Conservation (phyloP, 192 early-diverging fungal genomes). For the Rhizoclosmatium globosum region DNA sequence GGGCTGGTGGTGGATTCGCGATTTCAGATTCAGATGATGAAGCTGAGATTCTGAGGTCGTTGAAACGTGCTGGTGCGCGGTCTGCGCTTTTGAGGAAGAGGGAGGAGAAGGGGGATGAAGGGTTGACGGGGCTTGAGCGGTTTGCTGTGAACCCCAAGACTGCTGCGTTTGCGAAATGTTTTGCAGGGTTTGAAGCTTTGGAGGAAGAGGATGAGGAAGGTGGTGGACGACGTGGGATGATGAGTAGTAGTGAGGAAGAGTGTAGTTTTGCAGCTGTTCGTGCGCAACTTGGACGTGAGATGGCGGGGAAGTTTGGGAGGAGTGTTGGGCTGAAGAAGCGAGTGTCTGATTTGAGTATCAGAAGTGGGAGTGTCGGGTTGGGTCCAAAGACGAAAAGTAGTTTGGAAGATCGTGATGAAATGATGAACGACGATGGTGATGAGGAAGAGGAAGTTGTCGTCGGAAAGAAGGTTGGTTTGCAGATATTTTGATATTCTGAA, state of each 20-base stretch:
- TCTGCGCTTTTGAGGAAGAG: neutral
- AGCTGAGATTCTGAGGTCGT: conserved; percentile 28
- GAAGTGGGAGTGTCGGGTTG: too few relatives aligned
- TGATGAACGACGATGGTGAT: too few relatives aligned
- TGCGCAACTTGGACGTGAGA: conserved; percentile 4
- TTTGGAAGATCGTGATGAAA: too few relatives aligned
- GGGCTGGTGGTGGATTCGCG: conserved; percentile 17
- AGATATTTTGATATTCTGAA: too few relatives aligned
- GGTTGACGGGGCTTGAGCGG: conserved; percentile 3
- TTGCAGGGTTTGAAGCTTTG: conserved; percentile 25
- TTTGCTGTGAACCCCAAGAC: conserved; percentile 44
- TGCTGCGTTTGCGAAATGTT: conserved; percentile 49
- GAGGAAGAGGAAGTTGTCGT: too few relatives aligned
- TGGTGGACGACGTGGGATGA: conserved; percentile 14
- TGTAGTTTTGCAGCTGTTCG: neutral
- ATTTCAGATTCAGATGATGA: conserved; percentile 48
- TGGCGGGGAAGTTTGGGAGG: conserved; percentile 1
- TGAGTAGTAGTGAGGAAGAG: conserved; percentile 33
- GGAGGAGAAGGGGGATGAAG: conserved; percentile 23
- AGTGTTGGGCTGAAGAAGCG: neutral
- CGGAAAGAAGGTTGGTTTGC: too few relatives aligned
- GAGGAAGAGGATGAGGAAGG: conserved; percentile 8
- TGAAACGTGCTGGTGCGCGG: conserved; percentile 29
- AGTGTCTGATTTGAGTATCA: too few relatives aligned
- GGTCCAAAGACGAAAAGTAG: too few relatives aligned